Conservation (phyloP, 2,329 filamentous ascomycete species). For the Cladosporium phlei region DNA sequence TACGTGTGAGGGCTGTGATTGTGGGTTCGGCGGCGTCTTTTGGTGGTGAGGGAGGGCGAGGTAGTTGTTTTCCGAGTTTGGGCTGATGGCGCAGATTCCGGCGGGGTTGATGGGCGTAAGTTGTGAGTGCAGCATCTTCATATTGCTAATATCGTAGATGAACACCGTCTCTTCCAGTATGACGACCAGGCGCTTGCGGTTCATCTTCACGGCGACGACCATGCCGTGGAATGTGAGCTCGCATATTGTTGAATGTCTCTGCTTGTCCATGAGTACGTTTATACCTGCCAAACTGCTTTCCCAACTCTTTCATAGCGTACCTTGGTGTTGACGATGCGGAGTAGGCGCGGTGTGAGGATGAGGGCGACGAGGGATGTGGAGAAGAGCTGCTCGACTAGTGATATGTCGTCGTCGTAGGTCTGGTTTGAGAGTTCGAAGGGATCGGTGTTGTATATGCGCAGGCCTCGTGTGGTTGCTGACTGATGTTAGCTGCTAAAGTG, state of each 20-base stretch:
- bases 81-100: slow-evolving; percentile 81
- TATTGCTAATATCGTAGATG: slow-evolving; percentile 97
- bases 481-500: slow-evolving; percentile 3
- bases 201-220: slow-evolving; percentile 86
- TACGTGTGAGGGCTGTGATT: slow-evolving; percentile 67
- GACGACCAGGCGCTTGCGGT: slow-evolving; percentile 88
- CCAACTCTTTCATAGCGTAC: slow-evolving; percentile 43
- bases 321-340: slow-evolving; percentile 98
- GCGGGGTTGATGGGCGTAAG: slow-evolving; percentile 89
- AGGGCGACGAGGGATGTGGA: slow-evolving; percentile 94
- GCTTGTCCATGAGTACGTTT: slow-evolving; percentile 15
- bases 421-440: slow-evolving; percentile 94
- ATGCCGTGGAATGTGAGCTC: slow-evolving; percentile 98
- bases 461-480: slow-evolving; percentile 82
- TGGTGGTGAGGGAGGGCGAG: slow-evolving; percentile 86
- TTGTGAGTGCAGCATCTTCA: slow-evolving; percentile 90
- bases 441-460: slow-evolving; percentile 94
- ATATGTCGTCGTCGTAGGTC: slow-evolving; percentile 83
- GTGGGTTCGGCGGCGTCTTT: slow-evolving; percentile 37
- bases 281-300: background rate
- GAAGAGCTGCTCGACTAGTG: slow-evolving; percentile 97
- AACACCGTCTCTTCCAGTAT: slow-evolving; percentile 96
- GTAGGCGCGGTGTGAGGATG: slow-evolving; percentile 81
- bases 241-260: slow-evolving; percentile 82
- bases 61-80: slow-evolving; percentile 92